Evolutionary conservation across 2,329 filamentous ascomycete genomes (phyloP).

Genomic region (Alternaria sp.): DNA sequence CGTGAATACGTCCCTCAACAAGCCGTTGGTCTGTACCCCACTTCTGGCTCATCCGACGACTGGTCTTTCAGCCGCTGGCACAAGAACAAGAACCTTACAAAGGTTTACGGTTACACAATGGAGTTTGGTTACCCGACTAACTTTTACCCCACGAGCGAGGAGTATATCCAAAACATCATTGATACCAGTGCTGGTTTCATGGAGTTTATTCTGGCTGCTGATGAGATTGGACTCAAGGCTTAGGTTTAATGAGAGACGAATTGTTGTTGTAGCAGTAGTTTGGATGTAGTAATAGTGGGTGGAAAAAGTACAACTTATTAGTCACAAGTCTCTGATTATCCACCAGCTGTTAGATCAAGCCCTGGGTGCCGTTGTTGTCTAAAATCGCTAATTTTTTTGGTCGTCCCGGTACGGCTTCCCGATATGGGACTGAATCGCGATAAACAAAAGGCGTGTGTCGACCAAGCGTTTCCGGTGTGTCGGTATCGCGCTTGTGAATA

Average conservation of each 20-base stretch:
- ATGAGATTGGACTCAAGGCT: conserved; percentile 44
- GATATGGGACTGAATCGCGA: neutral
- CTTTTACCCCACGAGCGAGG: conserved; percentile 53
- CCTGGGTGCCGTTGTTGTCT: neutral
- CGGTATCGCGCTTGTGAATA: neutral
- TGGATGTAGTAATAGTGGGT: neutral
- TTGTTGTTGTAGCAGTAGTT: conserved; percentile 5
- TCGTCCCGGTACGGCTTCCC: too few relatives aligned
- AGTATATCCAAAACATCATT: conserved; percentile 54
- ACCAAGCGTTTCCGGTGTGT: neutral
- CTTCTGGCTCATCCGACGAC: conserved; percentile 51
- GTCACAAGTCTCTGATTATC: neutral
- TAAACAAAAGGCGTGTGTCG: neutral
- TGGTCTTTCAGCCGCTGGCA: conserved; percentile 51
- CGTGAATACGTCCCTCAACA: conserved; percentile 45
- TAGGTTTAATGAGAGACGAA: conserved; percentile 11
- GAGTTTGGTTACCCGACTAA: conserved; percentile 54
- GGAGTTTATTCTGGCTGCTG: conserved; percentile 52
- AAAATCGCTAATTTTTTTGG: neutral
- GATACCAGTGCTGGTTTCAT: conserved; percentile 56
- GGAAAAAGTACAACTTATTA: neutral
- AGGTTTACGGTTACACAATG: conserved; percentile 54
- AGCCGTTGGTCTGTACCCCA: conserved; percentile 52
- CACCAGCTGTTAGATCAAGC: neutral
- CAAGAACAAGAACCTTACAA: conserved; percentile 48